Percentiles rank a stretch among this genome's conserved stretches.
phyloP scores from a whole-genome alignment of 2,329 filamentous ascomycete genomes.

The Penicillium sp. region DNA sequence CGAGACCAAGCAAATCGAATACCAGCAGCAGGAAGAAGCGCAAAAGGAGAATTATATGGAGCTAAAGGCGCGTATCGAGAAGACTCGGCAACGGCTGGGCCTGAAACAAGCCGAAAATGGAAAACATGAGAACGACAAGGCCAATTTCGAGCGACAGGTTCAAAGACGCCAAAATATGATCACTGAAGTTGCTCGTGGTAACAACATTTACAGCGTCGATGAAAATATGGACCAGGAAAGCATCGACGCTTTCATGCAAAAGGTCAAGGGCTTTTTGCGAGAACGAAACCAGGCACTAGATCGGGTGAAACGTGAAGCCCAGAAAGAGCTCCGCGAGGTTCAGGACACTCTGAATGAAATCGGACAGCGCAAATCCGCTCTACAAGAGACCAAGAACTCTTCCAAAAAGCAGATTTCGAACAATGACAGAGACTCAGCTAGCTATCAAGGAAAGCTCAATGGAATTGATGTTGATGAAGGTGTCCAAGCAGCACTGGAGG shows the following conservation, averaged over 20 bases:
- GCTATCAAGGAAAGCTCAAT: conserved; percentile 68
- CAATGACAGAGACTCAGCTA: conserved; percentile 69
- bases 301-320: conserved; percentile 69
- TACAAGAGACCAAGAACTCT: conserved; percentile 71
- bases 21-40: conserved; percentile 62
- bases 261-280: conserved; percentile 69
- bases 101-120: conserved; percentile 55
- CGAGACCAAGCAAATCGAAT: conserved; percentile 68
- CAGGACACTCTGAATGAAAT: conserved; percentile 71
- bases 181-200: conserved; percentile 71
- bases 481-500: conserved; percentile 72
- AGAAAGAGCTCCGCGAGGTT: conserved; percentile 72
- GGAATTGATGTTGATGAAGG: conserved; percentile 85
- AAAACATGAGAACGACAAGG: conserved; percentile 80
- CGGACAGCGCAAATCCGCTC: conserved; percentile 69
- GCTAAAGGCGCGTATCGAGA: conserved; percentile 56
- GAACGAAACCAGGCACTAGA: conserved; percentile 82
- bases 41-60: conserved; percentile 66
- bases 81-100: conserved; percentile 43
- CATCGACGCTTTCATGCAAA: conserved; percentile 74
- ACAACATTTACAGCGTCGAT: conserved; percentile 83
- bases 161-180: conserved; percentile 70
- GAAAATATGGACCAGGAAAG: conserved; percentile 72
- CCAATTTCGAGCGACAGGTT: conserved; percentile 80
- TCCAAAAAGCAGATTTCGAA: conserved; percentile 70